Base-by-base conservation (phyloP, 805 yeast genomes). In the Saccharomycodes ludwigii region DNA sequence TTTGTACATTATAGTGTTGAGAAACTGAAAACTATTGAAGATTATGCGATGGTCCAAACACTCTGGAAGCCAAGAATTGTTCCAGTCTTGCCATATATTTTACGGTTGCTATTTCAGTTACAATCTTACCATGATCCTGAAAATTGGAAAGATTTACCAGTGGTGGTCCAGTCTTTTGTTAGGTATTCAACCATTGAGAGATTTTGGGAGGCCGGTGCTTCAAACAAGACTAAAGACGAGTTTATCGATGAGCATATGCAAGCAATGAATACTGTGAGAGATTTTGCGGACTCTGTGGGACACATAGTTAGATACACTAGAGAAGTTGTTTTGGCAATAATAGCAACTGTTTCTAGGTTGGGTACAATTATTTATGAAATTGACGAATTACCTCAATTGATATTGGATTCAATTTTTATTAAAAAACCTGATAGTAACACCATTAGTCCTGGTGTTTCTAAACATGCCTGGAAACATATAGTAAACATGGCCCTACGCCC, bases 171-270 rank as follows among this genome's bases (percentile, higher is more conserved):
- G 52, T 66, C 88, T 1, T 88, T 93, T 61, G 95, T 88, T n/a
- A 70, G 71, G 41, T 78, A 83, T 45, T 78, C 93, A 38, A 79
- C 93, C 30, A 74, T 77, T 50, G 99, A 91, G 59, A 66, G 97
- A 46, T 91, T 91, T 53, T 91, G 99, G 99, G 97, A 93, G 50
- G 94, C 85, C 38, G 98, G 98, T 12, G 93, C 94, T 15, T 82
- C 95, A 1, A 80, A 82, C 36, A 94, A 91, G 56, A 76, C 94
- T 2, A 79, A 83, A 46, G 97, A 91, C 50, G 85, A 91, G 21
- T 93, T 91, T 43, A 77, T 91, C 40, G 94, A 82, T 50, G 97
- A 91, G 50, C 85, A 76, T 46, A 94, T 83, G 36, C 84, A 80
- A 50, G 97, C 98, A 0, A 83, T 91, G 63, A 79, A 80, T 40